Conservation (phyloP, 2,329 filamentous ascomycete genomes). For the Emergomyces pasteurianus region DNA sequence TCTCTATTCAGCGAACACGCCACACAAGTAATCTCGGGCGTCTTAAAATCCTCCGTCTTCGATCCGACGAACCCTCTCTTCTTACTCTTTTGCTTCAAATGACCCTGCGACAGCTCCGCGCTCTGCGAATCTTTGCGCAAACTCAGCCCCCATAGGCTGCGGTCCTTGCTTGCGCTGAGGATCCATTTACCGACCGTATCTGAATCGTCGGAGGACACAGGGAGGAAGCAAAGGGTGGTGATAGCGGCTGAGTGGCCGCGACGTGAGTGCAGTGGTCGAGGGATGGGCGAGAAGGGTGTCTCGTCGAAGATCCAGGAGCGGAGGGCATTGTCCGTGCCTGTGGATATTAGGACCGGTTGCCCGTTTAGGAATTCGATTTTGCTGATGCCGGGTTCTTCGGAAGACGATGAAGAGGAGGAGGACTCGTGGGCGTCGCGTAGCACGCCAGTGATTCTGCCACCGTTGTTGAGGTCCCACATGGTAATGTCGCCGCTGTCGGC, state of each 20-base stretch:
- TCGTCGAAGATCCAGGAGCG: conserved; percentile 97
- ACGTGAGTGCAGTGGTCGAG: conserved; percentile 71
- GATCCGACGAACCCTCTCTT: conserved; percentile 37
- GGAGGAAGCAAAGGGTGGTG: conserved; percentile 71
- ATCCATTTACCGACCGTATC: conserved; percentile 90
- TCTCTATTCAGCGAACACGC: conserved; percentile 88
- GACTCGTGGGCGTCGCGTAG: conserved; percentile 73
- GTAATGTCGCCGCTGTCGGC: conserved; percentile 73
- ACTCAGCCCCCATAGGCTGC: conserved; percentile 94
- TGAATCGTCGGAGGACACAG: conserved; percentile 76
- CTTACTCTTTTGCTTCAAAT: conserved; percentile 76
- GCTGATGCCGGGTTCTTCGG: conserved; percentile 54
- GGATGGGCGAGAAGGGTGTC: conserved; percentile 74
- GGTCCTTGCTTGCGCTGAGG: conserved; percentile 75
- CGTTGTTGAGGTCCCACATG: conserved; percentile 89
- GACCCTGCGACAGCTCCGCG: conserved; percentile 83
- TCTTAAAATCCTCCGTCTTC: conserved; percentile 51
- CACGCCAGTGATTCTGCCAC: conserved; percentile 74
- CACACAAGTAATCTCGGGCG: conserved; percentile 82
- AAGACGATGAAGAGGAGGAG: conserved; percentile 1
- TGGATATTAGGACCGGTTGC: conserved; percentile 81
- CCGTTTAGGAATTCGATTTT: conserved; percentile 81
- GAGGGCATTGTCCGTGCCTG: conserved; percentile 82
- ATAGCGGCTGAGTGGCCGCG: conserved; percentile 84
- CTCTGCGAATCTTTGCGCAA: conserved; percentile 88